Conservation (phyloP, 2,329 filamentous ascomycete species). For the Trichoderma atrobrunneum region DNA sequence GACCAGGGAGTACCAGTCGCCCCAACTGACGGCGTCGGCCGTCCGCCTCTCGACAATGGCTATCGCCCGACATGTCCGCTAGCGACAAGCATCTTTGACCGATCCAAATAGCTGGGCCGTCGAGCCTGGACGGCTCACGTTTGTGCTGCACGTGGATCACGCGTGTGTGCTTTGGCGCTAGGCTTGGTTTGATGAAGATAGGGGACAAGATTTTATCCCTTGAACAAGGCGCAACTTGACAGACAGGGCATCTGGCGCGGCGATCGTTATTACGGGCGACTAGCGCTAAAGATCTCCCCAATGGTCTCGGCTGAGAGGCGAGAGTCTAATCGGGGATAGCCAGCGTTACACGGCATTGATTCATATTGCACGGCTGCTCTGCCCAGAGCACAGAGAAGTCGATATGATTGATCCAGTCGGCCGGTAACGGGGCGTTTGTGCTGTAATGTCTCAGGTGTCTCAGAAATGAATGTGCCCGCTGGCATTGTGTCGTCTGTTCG, state of each 20-base stretch:
- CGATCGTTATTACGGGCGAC: conserved; percentile 20
- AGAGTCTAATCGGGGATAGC: conserved; percentile 18
- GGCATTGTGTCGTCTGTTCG: background rate
- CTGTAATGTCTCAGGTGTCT: conserved; percentile 9
- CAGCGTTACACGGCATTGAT: conserved; percentile 15
- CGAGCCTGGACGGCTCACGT: conserved; percentile 13
- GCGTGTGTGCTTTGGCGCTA: conserved; percentile 16
- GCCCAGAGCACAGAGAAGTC: background rate
- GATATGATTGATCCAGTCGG: conserved; percentile 8
- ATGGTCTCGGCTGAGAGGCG: conserved; percentile 15
- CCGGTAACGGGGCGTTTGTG: conserved; percentile 5
- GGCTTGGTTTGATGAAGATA: conserved; percentile 18
- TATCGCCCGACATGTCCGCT: conserved; percentile 14
- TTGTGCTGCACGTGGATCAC: conserved; percentile 20
- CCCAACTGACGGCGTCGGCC: conserved; percentile 8
- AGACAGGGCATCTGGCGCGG: conserved; percentile 14
- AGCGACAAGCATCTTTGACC: conserved; percentile 7
- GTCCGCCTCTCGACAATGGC: conserved; percentile 7
- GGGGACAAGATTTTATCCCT: conserved; percentile 11
- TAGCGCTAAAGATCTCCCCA: conserved; percentile 16
- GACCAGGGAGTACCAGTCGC: background rate
- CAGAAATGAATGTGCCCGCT: background rate
- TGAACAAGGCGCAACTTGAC: conserved; percentile 3
- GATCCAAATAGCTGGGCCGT: conserved; percentile 19
- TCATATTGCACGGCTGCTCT: background rate